Base-by-base conservation (phyloP, 164 flowering plant genomes). In the Vitis amurensis region DNA sequence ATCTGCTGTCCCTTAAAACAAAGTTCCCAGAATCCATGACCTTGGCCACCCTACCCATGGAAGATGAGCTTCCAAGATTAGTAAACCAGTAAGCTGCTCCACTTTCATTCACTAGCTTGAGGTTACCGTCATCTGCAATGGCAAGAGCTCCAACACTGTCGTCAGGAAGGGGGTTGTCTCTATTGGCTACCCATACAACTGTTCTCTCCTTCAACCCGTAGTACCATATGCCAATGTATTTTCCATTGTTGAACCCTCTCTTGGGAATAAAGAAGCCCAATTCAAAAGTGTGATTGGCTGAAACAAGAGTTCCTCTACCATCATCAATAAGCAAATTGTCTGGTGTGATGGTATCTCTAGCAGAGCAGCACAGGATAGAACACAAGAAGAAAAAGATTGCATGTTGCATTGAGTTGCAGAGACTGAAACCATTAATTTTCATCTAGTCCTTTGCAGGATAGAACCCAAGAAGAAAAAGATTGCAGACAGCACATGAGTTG, bases 221-320 rank as follows among this genome's bases (percentile, higher is more conserved):
- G 48, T 70, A 78, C 84, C 81, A 81, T 17, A 81, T 81, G 4
- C 84, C 84, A 1, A 78, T 67, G 37, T 75, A 81, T 51, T 75
- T 70, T 19, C 68, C 75, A 13, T 15, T 8, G 15, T 9, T 44
- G 17, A 65, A 49, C 47, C 57, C 51, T 49, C 77, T 71, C 61
- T 50, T 37, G 23, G 84, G 77, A 30, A 52, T 70, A 15, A 78
- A 81, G 62, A 81, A 78, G 4, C 84, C 84, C 0, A 81, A 55
- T 44, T 78, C 78, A 55, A 78, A 78, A 1, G 0, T 69, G 27
- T 71, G 9, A 12, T 73, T 73, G 9, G 61, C 10, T 7, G 84
- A 81, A 65, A 78, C 61, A 17, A 81, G 73, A 58, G 78, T 69
- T 16, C 64, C 74, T 57, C 68, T 64, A 55, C 16, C 15, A 11